Base-by-base conservation (phyloP, 2,329 filamentous ascomycete genomes). In the Fusarium fracticaudum region DNA sequence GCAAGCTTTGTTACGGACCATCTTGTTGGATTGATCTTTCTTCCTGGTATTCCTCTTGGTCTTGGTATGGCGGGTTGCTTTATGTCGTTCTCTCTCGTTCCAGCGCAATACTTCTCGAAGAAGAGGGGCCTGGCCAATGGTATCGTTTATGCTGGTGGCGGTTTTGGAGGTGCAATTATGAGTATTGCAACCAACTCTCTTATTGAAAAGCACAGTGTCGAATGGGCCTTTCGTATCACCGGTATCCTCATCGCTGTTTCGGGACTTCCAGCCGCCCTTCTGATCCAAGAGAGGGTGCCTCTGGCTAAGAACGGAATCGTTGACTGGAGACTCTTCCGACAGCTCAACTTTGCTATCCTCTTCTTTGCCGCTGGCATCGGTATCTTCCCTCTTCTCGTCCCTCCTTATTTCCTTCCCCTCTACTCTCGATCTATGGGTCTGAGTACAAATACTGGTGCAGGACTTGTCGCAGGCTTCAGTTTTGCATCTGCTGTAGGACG, bases 321-420 rank as follows among this genome's bases (percentile, higher is more conserved):
- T 15, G 88, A 90, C 67, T 88, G 87, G 86, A 86, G 76, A 18
- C 81, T 91, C 6, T 89, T 91, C 78, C 84, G 84, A 37, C 84
- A 89, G 62, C 64, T 84, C 29, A 84, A 83, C 15, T 91, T 91
- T 78, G 72, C 83, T 11, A 78, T 87, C 6, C 79, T 91, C 33
- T 91, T 91, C 75, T 74, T 87, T 8, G 85, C 86, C 9, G 87
- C 88, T 1, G 87, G 85, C 1, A 83, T 91, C 15, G 89, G 84
- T 3, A 90, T 88, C 4, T 91, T 91, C 70, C 87, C 89, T 1
- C 84, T 91, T 22, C 86, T 90, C 64, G 89, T 91, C 0, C 88
- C 89, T 0, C 88, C 89, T 0, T 91, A 90, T 80, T 91, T 91
- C 76, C 80, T 91, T 1, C 89, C 89, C 0, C 81, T 91, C 1